A percentile compares a stretch with the other conserved stretches of the same genome.
phyloP scores from a whole-genome alignment of 78 protist genomes.

The Chrysochromulina parva region DNA sequence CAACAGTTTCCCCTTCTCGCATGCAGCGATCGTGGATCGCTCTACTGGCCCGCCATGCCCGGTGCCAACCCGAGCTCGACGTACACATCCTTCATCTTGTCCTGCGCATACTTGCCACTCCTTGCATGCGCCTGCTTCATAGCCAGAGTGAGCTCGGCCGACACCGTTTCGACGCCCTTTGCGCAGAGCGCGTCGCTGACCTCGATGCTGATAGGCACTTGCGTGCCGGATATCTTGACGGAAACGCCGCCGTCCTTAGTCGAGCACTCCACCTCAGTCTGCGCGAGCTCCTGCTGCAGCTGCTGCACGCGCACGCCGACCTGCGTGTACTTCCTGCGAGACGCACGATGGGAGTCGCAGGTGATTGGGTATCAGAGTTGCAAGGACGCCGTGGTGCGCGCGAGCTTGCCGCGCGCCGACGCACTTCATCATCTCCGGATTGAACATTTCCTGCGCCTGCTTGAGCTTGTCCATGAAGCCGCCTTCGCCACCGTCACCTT shows the following conservation, averaged over 20 bases:
- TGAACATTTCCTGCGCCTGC: neutral
- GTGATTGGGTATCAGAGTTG: neutral
- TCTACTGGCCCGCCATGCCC: no score
- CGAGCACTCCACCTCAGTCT: neutral
- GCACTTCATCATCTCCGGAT: neutral
- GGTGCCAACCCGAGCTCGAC: neutral
- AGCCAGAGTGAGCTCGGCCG: neutral
- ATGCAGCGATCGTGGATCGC: no score
- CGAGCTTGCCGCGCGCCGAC: neutral
- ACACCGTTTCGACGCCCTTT: neutral
- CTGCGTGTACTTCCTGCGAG: neutral
- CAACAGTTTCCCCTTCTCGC: no score
- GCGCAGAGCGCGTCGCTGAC: neutral
- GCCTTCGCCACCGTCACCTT: neutral
- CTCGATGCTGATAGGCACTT: neutral
- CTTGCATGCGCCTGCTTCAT: constrained; percentile 4
- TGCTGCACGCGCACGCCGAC: neutral
- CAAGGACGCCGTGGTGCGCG: neutral
- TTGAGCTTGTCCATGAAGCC: neutral
- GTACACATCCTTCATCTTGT: neutral
- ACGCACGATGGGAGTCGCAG: no score
- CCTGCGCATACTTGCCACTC: neutral
- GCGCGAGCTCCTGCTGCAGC: constrained; percentile 1
- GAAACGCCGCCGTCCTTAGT: neutral
- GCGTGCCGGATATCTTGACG: neutral